Base-by-base conservation (phyloP, 2,329 filamentous ascomycete genomes). In the Periconia macrospinosa region DNA sequence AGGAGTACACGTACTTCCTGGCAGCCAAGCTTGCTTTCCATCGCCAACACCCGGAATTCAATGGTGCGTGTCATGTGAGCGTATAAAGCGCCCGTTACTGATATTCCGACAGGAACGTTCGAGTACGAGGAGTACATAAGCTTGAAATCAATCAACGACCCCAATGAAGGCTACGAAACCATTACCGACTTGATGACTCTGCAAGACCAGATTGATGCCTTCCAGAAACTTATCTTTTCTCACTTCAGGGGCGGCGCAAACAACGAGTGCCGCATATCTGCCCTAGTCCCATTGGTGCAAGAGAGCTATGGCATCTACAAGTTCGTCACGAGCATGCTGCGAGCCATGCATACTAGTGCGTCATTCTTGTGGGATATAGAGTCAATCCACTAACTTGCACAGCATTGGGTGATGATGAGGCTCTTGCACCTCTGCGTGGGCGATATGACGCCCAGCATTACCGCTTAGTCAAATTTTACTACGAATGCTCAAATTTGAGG, bases 271-370 rank as follows among this genome's bases (percentile, higher is more conserved):
- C 85, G 93, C 57, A 99, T 99, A 67, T 95, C 93, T 14, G 91
- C 94, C 1, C 78, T 99, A 49, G 92, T 97, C 19, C 91, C 92
- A 2, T 79, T 99, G 42, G 94, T 99, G 2, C 91, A 96, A 72
- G 94, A 99, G 79, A 97, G 92, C 73, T 99, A 97, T 75, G 94
- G 94, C 45, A 97, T 99, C 64, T 99, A 99, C 82, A 97, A 97
- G 76, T 99, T 99, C 74, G 92, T 97, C 61, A 99, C 94, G 0
- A 99, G 94, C 88, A 99, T 99, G 94, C 78, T 99, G 57, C 86
- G 94, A 52, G 94, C 94, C 15, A 97, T 99, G 92, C 93, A 99
- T 73, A 93, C 90, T 2, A 92, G 90, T 92, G 80, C 70, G 87
- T 78, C 33, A 2, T 17, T 14, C 17, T 15, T 13, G 17, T 23